Percentiles rank a stretch among this genome's conserved stretches.
Conservation (phyloP, 2,329 filamentous ascomycete genomes). For the Clarireedia hainanense region DNA sequence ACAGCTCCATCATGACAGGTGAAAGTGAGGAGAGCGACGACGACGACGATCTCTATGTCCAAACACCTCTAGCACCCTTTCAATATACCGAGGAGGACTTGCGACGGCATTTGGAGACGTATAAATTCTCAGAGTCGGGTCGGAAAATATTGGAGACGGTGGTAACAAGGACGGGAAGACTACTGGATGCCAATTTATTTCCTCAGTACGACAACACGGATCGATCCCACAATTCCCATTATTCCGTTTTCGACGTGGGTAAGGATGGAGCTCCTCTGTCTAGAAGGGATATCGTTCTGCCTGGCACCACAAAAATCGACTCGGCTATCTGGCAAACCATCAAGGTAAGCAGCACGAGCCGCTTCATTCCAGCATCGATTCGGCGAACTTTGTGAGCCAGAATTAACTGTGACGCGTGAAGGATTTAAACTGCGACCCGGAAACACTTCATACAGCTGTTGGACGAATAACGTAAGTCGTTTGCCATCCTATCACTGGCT, state of each 20-base stretch:
- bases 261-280: slow-evolving; percentile 21
- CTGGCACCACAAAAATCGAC: slow-evolving; percentile 19
- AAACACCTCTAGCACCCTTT: slow-evolving; percentile 32
- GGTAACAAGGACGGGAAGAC: slow-evolving; percentile 13
- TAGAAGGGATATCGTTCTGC: slow-evolving; percentile 15
- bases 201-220: slow-evolving; percentile 17
- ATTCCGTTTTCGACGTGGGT: slow-evolving; percentile 24
- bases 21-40: slow-evolving; percentile 32
- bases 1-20: slow-evolving; percentile 21
- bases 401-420: slow-evolving; percentile 7
- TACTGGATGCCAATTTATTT: slow-evolving; percentile 17
- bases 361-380: neutral
- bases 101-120: slow-evolving; percentile 35
- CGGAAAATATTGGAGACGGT: slow-evolving; percentile 33
- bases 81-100: slow-evolving; percentile 37
- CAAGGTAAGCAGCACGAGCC: slow-evolving; percentile 10
- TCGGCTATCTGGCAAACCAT: slow-evolving; percentile 22
- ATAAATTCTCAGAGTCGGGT: slow-evolving; percentile 35
- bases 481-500: no score
- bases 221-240: slow-evolving; percentile 20
- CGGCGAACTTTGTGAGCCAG: no score
- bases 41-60: slow-evolving; percentile 33
- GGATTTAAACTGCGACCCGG: slow-evolving; percentile 19
- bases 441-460: slow-evolving; percentile 15
- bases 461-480: slow-evolving; percentile 19